Base-by-base conservation (phyloP, 164 flowering plant species). In the Vitis labrusca region DNA sequence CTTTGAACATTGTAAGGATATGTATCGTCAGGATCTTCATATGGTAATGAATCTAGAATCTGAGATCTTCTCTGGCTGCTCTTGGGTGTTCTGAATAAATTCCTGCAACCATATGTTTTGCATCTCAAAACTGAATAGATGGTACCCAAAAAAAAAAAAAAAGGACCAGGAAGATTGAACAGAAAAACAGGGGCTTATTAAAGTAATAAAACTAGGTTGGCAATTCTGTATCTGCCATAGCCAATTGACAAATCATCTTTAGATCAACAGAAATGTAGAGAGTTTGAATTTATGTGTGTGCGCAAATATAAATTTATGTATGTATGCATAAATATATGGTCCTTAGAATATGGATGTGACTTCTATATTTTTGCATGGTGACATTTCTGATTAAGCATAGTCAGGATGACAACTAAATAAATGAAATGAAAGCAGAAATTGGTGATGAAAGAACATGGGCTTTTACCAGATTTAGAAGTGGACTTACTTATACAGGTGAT, bases 401-500 rank as follows among this genome's bases (percentile, higher is more conserved):
- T 49, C 13, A 59, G 0, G 5, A 10, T 37, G 61, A 19, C n/a
- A n/a, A 23, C 5, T 15, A 9, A 2, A n/a, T 7, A 17, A 59
- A 49, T 17, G 50, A 49, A 12, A 73, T 6, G 19, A 9, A 16
- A 70, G 13, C 32, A 61, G 11, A 52, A 12, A 3, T 54, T 3
- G 17, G 58, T 27, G 29, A 52, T 23, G 1, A 2, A 47, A 27
- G 8, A 17, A 54, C 56, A 54, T 55, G 13, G 59, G 44, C 57
- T 8, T 63, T 61, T 58, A 8, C 51, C 49, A 14, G 51, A 71
- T 15, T 1, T 10, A 64, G 12, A 60, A 53, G 59, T 23, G 32
- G 10, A 66, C 80, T 78, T 80, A 89, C 95, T 77, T 84, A 77
- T 64, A 76, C 49, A 76, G 58, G 53, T 69, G 85, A 15, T 75